Base-by-base conservation (phyloP, 192 early-diverging fungal species). In the Backusella westeae region DNA sequence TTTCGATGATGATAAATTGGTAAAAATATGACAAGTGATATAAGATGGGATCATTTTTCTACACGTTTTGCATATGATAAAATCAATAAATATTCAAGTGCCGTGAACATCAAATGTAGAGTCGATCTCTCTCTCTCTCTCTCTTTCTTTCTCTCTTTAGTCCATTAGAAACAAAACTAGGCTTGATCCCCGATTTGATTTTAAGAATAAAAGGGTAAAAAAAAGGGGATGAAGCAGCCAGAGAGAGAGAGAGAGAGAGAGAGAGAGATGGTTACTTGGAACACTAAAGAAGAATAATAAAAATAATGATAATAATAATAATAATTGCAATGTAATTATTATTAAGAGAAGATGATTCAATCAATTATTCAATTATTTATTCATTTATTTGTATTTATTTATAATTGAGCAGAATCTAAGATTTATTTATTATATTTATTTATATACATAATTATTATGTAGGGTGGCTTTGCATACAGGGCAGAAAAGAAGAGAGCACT, bases 381-480 rank as follows among this genome's bases (percentile, higher is more conserved):
- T 44, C 42, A 17, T 4, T 17, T 19, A 52, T 52, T 19, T 52
- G 19, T 52, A n/a, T 19, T 53, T 59, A 26, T 21, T 59, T 59
- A 59, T 59, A 19, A 59, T 59, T 26, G 23, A 26, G 15, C 4
- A 38, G 2, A 39, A 59, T 59, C 53, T 59, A 59, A 59, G 53
- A 59, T 59, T 26, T 59, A 26, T 49, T 49, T 49, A 49, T 49
- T 29, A 29, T 29, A 59, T 59, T 53, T 53, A 53, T 53, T n/a
- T 53, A 53, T n/a, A n/a, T 53, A 59, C 53, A 59, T 59, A 3
- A 44, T 44, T 17, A 44, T 26, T 32, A 59, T 59, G 53, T 59
- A 59, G 53, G 53, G 53, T 59, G 53, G 53, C 53, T 59, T 59
- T 59, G 53, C 53, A 59, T 59, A 12, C 9, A 59, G 53, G 53